Percentiles rank a stretch among this genome's conserved stretches.
Conservation (phyloP, 192 early-diverging fungal genomes). For the Coemansia sp. region DNA sequence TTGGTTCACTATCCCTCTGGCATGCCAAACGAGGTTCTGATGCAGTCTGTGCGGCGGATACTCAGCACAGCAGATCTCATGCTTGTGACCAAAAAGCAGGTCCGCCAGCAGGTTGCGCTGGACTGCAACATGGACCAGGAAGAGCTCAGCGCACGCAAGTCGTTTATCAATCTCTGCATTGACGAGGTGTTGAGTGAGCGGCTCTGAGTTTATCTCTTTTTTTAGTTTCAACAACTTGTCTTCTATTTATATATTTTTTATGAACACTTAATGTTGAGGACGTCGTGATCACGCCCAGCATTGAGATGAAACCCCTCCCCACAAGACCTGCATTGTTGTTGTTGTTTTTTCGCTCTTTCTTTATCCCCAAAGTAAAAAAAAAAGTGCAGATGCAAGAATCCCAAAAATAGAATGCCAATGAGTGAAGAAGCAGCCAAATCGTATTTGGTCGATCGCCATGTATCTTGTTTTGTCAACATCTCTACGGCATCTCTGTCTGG, state of each 20-base stretch:
- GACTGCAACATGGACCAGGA: conserved; percentile 71
- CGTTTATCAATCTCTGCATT: conserved; percentile 87
- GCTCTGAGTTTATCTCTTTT: conserved; percentile 16
- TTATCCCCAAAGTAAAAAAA: neutral
- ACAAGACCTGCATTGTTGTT: neutral
- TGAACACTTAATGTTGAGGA: neutral
- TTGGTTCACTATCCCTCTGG: conserved; percentile 42
- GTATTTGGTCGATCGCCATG: conserved; percentile 3
- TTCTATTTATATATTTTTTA: neutral
- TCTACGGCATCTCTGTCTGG: neutral
- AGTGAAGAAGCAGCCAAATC: neutral
- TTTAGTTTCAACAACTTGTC: conserved; percentile 5
- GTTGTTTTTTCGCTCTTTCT: neutral
- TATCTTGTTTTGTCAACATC: neutral
- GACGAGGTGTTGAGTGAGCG: conserved; percentile 58
- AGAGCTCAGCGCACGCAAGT: conserved; percentile 83
- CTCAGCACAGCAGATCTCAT: conserved; percentile 91
- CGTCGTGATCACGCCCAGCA: neutral
- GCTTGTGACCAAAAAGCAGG: conserved; percentile 98
- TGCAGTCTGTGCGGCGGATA: conserved; percentile 70
- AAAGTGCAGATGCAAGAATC: neutral
- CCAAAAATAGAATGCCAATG: conserved; percentile 13
- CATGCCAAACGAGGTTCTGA: conserved; percentile 72
- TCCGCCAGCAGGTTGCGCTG: conserved; percentile 82
- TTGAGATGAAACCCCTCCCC: neutral